These are phyloP conservation scores for Luzula sylvatica DNA, from an alignment of 176 grass and related monocot species.

Conservation along the genomic window DNA sequence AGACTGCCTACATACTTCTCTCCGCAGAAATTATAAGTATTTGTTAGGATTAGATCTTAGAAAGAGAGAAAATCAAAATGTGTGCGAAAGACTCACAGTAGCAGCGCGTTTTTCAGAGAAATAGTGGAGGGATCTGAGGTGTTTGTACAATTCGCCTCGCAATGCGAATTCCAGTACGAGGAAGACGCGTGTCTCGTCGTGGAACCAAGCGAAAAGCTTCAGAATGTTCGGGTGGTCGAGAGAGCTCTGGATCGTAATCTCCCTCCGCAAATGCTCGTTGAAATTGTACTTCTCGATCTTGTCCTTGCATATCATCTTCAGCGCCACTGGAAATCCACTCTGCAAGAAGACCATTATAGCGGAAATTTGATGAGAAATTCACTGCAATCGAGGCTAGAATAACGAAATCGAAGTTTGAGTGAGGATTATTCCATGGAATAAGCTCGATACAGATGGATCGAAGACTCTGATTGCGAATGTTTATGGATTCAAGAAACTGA, in stretches of 20 bases:
- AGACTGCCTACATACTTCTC: conserved; percentile 68
- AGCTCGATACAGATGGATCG: too few species aligned
- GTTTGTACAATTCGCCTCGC: conserved; percentile 64
- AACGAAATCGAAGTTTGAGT: too few species aligned
- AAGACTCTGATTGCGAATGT: too few species aligned
- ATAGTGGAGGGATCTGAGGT: conserved; percentile 40
- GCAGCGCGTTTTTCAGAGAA: conserved; percentile 61
- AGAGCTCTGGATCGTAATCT: conserved; percentile 77
- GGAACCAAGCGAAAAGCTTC: conserved; percentile 89
- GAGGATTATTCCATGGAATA: too few species aligned
- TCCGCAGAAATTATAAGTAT: not conserved
- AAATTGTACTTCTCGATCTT: conserved; percentile 84
- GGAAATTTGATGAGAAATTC: too few species aligned
- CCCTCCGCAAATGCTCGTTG: conserved; percentile 52
- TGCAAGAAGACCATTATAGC: conserved; percentile 12
- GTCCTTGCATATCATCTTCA: conserved; percentile 71
- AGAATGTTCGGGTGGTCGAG: conserved; percentile 91
- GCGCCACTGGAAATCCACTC: conserved; percentile 78
- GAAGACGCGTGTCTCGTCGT: conserved; percentile 56
- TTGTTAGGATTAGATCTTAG: not conserved
- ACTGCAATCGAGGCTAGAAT: too few species aligned
- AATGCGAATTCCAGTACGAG: conserved; percentile 77
- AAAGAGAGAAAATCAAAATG: conserved; percentile 1
- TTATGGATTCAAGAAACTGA: not conserved
- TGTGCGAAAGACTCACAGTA: conserved; percentile 26